A percentile compares a stretch with the other conserved stretches of the same genome.
phyloP scores from a whole-genome alignment of 2,329 filamentous ascomycete species.

The Trichophyton simii region DNA sequence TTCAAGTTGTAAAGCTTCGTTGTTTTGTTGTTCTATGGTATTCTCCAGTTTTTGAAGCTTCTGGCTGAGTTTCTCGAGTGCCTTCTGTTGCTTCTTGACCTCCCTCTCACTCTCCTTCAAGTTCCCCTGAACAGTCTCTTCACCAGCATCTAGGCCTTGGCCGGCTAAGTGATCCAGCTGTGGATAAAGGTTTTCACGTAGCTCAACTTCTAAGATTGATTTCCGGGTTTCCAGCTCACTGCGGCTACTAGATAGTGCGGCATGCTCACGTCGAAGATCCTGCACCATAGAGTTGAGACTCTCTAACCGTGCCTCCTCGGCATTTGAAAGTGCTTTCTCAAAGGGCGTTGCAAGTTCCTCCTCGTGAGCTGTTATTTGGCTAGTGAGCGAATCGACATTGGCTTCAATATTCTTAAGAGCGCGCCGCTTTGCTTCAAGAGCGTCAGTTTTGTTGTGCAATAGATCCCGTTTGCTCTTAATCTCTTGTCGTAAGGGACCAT shows the following conservation, averaged over 20 bases:
- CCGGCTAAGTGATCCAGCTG: conserved; percentile 76
- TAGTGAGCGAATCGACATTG: conserved; percentile 62
- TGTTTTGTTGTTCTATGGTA: conserved; percentile 50
- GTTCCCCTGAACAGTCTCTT: conserved; percentile 47
- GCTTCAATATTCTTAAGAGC: conserved; percentile 55
- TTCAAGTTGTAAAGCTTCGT: conserved; percentile 47
- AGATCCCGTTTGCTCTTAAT: conserved; percentile 62
- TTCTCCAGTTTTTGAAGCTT: conserved; percentile 64
- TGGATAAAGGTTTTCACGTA: conserved; percentile 78
- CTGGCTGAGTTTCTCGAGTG: conserved; percentile 52
- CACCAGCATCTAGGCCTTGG: conserved; percentile 54
- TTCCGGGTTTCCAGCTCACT: conserved; percentile 70
- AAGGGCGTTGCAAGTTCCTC: conserved; percentile 75
- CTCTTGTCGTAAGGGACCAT: conserved; percentile 66
- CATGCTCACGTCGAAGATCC: conserved; percentile 62
- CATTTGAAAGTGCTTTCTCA: conserved; percentile 70
- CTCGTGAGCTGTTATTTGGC: conserved; percentile 64
- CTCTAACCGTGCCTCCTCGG: conserved; percentile 75
- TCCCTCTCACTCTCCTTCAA: conserved; percentile 70
- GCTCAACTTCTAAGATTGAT: conserved; percentile 68
- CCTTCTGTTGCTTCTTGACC: conserved; percentile 62
- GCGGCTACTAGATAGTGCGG: conserved; percentile 58
- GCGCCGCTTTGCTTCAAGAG: conserved; percentile 58
- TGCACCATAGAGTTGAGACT: conserved; percentile 56
- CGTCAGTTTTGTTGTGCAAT: conserved; percentile 58